Evolutionary conservation across 768 basidiomycete species (phyloP), one percentile per base, ranked within the genome.

Genomic region (Saitozyma podzolica): DNA sequence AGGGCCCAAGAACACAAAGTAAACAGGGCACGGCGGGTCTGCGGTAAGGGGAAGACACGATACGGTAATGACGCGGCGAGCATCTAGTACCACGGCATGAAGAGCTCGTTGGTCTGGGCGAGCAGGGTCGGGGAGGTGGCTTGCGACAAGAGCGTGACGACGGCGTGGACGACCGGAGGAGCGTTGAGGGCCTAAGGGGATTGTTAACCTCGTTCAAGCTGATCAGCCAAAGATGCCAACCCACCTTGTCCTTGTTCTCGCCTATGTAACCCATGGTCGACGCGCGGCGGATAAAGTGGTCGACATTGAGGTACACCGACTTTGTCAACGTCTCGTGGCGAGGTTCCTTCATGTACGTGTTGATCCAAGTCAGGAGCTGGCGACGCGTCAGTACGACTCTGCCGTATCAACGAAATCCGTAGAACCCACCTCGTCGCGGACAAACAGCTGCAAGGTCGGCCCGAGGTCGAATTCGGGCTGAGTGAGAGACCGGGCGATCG

Each of bases 381-480:
- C 40, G n/a, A 13, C 17, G 42, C 45, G 54, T 53, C 39, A 50
- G 50, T 70, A 64, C 19, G 85, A 82, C 41, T n/a, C n/a, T n/a
- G n/a, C n/a, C n/a, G n/a, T n/a, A n/a, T n/a, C n/a, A n/a, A n/a
- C n/a, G n/a, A n/a, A n/a, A n/a, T 29, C 29, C 29, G 29, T 29
- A 77, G 41, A 83, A 87, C 77, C 84, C 50, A 97, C 89, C 80
- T 99, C 96, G 73, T 99, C 96, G 49, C 93, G 86, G 37, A 91
- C 86, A 76, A 95, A 95, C 56, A 99, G 83, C 66, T 89, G 90
- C 6, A 99, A 84, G 62, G 92, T 91, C 70, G 92, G 89, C 65
- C 96, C 93, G 63, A 99, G 82, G 65, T 97, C 92, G 77, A 88
- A 94, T 90, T 97, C 93, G 16, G 93, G 92, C 73, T 92, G 89